Evolutionary conservation across 1,284 basidiomycete species (phyloP), one percentile per base, ranked within the genome.

Genomic region (Ceratobasidium papillatum): DNA sequence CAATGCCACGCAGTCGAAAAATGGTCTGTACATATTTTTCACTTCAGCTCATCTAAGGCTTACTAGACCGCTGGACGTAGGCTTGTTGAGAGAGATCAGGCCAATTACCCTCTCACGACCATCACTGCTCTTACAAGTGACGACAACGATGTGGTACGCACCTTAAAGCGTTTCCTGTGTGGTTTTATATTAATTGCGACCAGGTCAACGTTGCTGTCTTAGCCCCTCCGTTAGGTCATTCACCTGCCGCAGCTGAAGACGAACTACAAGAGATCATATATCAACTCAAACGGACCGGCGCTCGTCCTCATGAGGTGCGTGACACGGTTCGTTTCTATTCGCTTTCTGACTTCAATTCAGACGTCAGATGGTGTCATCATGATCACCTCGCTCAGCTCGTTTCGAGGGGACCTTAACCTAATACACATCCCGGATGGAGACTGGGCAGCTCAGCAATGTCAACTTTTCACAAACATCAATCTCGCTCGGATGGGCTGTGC

Each of bases 1-100:
- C 91, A 93, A 81, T 85, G 94, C 75, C 93, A 93, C 80, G 92
- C 91, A 0, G 93, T 94, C 8, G 90, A 94, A 84, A 92, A 91
- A 81, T 94, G 92, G 92, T 89, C 78, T 73, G 85, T 78, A 43
- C 32, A 25, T 45, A 27, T 17, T 41, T 22, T 25, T 32, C 25
- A 8, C 19, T 30, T 34, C 17, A 25, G 11, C n/a, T 17, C 3
- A 45, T 38, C 25, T 17, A 51, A 32, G 12, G 62, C 52, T 72
- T 32, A 36, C 68, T 65, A 27, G 8, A 45, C 17, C 12, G n/a
- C 51, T 27, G 8, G 19, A 25, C 45, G n/a, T 79, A 91, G 89
- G 90, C 85, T 93, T 75, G 88, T 91, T 14, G 88, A 91, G 74
- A 86, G 91, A 75, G 86, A 85, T 77, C 84, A 87, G 25, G 84